These are phyloP conservation scores for Xylaria venustula DNA, from an alignment of 495 filamentous ascomycete species.

Conservation along the genomic window DNA sequence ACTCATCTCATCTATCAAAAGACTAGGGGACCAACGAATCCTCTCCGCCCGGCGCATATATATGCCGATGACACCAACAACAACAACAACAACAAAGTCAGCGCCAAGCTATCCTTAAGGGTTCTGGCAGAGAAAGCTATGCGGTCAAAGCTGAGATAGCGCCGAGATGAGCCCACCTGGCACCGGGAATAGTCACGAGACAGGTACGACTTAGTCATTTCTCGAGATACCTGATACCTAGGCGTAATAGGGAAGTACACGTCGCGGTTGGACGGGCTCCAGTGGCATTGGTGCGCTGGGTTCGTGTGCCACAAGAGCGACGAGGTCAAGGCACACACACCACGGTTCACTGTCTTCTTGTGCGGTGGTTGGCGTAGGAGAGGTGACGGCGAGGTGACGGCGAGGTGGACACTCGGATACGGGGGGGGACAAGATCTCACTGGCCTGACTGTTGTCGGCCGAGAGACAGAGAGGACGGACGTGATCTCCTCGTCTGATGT, in stretches of 20 bases:
- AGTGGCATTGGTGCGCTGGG: neutral
- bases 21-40: neutral
- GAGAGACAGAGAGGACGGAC: slow-evolving; percentile 1
- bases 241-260: neutral
- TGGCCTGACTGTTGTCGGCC: neutral
- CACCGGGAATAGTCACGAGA: neutral
- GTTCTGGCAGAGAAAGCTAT: neutral
- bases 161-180: slow-evolving; percentile 8
- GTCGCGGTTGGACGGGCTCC: neutral
- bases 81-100: neutral
- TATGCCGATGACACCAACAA: neutral
- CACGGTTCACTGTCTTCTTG: too few relatives aligned
- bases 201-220: neutral
- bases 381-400: neutral
- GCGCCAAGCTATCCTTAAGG: neutral
- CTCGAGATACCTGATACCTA: neutral
- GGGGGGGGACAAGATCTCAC: neutral
- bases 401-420: neutral
- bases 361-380: neutral
- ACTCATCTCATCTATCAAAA: neutral
- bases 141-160: neutral
- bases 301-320: neutral
- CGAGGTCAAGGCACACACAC: neutral
- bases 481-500: neutral
- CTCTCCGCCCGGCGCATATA: neutral